phyloP scores from a whole-genome alignment of 257 asterid genomes.

The Gentiana dahurica region DNA sequence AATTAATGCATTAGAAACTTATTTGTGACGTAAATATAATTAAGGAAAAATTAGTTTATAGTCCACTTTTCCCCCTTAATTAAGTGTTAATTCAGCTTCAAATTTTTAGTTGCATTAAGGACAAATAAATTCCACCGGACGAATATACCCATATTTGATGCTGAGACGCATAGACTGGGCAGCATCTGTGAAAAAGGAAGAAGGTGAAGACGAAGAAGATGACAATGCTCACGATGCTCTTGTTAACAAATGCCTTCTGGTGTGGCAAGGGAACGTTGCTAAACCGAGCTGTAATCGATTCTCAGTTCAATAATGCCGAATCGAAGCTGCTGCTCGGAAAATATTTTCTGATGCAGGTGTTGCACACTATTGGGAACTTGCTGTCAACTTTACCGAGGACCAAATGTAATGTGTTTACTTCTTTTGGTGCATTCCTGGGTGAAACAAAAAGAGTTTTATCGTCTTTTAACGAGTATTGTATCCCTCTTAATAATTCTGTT shows the following conservation, averaged over 20 bases:
- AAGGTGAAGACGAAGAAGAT: slow-evolving; percentile 31
- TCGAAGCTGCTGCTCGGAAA: slow-evolving; percentile 77
- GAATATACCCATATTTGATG: slow-evolving; percentile 22
- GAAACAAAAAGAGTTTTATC: no score
- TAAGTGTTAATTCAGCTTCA: no score
- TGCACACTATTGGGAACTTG: slow-evolving; percentile 83
- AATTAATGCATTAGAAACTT: no score
- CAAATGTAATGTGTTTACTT: slow-evolving; percentile 7
- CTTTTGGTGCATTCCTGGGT: background rate
- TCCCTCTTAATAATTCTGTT: no score
- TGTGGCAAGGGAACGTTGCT: slow-evolving; percentile 88
- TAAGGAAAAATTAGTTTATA: no score
- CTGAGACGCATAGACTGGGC: slow-evolving; percentile 83
- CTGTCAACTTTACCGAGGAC: slow-evolving; percentile 62
- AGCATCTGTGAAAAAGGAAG: slow-evolving; percentile 49
- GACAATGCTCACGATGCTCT: slow-evolving; percentile 29
- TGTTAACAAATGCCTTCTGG: slow-evolving; percentile 65
- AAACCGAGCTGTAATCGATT: slow-evolving; percentile 52
- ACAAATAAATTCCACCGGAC: no score
- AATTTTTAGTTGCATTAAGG: no score
- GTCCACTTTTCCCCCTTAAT: no score
- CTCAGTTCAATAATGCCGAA: slow-evolving; percentile 65
- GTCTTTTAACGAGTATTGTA: no score
- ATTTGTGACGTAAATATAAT: no score
- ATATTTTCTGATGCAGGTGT: slow-evolving; percentile 70